Conservation (phyloP, 1,139 yeast genomes). For the Kurtzmaniella quercitrusa region DNA sequence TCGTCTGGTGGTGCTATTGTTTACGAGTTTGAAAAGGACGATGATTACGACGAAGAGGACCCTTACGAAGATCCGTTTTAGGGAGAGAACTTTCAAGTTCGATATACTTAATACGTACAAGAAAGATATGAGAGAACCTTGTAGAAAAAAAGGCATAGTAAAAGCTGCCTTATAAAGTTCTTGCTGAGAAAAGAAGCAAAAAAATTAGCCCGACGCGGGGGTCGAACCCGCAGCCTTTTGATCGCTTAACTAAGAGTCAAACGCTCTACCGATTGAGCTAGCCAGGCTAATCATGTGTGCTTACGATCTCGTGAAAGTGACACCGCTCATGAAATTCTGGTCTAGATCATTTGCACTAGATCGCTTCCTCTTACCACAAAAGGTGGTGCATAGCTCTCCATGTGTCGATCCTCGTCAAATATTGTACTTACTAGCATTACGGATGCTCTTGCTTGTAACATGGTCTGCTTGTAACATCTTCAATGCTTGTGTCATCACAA, state of each 20-base stretch:
- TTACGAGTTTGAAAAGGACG: slow-evolving; percentile 78
- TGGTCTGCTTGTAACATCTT: no score
- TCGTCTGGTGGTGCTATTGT: slow-evolving; percentile 85
- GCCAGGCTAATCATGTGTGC: slow-evolving; percentile 10
- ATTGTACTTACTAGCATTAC: no score
- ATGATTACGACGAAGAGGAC: slow-evolving; percentile 96
- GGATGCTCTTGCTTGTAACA: no score
- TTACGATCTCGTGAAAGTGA: not conserved
- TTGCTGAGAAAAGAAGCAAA: slow-evolving; percentile 4
- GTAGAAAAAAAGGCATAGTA: no score
- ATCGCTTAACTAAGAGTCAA: slow-evolving; percentile 20
- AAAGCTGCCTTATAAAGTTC: no score
- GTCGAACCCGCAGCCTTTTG: slow-evolving; percentile 52
- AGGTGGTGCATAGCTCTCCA: no score
- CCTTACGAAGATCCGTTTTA: slow-evolving; percentile 95
- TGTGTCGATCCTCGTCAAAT: no score
- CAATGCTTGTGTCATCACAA: no score
- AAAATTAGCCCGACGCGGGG: slow-evolving; percentile 44
- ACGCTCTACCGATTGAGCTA: slow-evolving; percentile 19
- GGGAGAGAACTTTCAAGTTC: slow-evolving; percentile 4
- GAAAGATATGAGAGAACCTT: no score
- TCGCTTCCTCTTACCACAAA: no score
- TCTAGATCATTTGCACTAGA: no score
- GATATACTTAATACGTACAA: no score
- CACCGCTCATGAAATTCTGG: not conserved